phyloP scores from a whole-genome alignment of 2,329 filamentous ascomycete species.

The Phialemonium atrogriseum region DNA sequence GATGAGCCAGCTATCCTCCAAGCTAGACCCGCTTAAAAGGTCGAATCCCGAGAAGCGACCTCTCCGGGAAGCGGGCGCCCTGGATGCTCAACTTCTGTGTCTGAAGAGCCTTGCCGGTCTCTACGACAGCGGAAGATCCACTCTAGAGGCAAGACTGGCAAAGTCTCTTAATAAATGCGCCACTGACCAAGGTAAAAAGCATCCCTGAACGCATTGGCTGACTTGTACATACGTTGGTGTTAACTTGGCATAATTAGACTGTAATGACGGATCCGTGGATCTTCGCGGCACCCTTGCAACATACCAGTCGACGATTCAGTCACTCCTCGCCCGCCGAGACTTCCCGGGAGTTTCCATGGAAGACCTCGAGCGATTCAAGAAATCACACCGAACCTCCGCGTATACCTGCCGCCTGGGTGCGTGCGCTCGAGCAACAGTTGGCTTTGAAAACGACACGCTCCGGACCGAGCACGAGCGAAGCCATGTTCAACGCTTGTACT shows the following conservation, averaged over 20 bases:
- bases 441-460: slow-evolving; percentile 10
- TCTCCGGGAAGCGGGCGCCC: not conserved
- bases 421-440: slow-evolving; percentile 9
- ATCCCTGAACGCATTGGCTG: too few relatives aligned
- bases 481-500: slow-evolving; percentile 6
- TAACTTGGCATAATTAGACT: not conserved
- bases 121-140: not conserved
- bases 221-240: not conserved
- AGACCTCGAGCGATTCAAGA: slow-evolving; percentile 11
- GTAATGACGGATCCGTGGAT: too few relatives aligned
- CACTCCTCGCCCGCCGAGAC: slow-evolving; percentile 4
- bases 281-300: not conserved
- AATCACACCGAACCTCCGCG: slow-evolving; percentile 5
- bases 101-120: not conserved
- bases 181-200: slow-evolving; percentile 1
- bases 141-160: not conserved
- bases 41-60: too few relatives aligned
- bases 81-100: not conserved
- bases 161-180: not conserved
- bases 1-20: not conserved
- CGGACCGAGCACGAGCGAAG: slow-evolving; percentile 9
- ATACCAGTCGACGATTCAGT: slow-evolving; percentile 6
- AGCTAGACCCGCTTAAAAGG: too few relatives aligned
- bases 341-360: slow-evolving; percentile 4
- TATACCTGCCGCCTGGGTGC: slow-evolving; percentile 10